Base-by-base conservation (phyloP, 1,284 basidiomycete genomes). In the Porodaedalea pini region DNA sequence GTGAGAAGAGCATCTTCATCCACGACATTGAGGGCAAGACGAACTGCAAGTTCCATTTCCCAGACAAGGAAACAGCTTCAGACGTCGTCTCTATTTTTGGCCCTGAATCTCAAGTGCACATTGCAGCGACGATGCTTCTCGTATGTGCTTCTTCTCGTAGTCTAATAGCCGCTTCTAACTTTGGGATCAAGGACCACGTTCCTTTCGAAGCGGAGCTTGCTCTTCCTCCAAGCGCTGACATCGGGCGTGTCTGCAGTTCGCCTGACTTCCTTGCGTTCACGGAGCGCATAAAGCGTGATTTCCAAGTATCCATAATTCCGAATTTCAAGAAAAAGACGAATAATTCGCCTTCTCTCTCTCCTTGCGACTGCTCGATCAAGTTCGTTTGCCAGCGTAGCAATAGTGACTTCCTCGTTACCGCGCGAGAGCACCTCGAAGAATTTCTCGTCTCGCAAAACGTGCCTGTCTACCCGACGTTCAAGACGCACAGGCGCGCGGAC, bases 11-110 rank as follows among this genome's bases (percentile, higher is more conserved):
- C 66, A 95, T 98, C 65, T 98, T 98, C 71, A 93, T 98, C 61
- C 93, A 89, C 66, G 95, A 99, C 70, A 98, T 98, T 65, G 94
- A 98, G 74, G 82, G 83, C 56, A 98, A 98, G 80, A 98, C 95
- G 13, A 97, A 95, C 70, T 98, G 92, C 49, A 83, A 83, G 41
- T 89, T 99, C 45, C 88, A 92, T 50, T 98, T 98, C 80, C 95
- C 96, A 2, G 92, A 95, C 73, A 95, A 94, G 71, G 95, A 98
- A 76, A 86, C 85, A 4, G 95, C 93, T 2, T 94, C 90, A 44
- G 94, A 96, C 66, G 78, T 92, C 31, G 90, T 99, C 40, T 88
- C 85, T 23, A 92, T 99, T 66, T 98, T 94, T 70, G 96, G 96
- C 1, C 96, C 96, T 17, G 95, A 98, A 71, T 92, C 88, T 64